Conservation (phyloP, 352 stramenopile species). For the Pilasporangium apinafurcum region DNA sequence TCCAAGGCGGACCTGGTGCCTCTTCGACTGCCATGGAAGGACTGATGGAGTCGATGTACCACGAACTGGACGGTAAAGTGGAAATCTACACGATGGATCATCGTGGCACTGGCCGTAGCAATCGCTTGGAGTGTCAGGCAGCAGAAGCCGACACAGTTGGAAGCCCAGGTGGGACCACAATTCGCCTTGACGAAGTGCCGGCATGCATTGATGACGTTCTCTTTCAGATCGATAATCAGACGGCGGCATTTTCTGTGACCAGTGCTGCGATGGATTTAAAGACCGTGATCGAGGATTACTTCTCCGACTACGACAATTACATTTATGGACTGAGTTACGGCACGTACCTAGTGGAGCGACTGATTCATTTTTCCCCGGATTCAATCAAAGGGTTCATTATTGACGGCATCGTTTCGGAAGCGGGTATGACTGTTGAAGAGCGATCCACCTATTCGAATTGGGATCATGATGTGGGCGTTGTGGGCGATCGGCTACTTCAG, state of each 20-base stretch:
- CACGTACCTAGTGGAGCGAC: conserved; percentile 60
- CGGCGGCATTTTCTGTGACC: conserved; percentile 61
- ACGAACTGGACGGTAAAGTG: conserved; percentile 35
- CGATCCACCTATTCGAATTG: conserved; percentile 76
- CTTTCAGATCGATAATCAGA: conserved; percentile 73
- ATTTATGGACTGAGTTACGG: conserved; percentile 79
- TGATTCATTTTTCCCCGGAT: conserved; percentile 45
- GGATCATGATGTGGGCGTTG: conserved; percentile 64
- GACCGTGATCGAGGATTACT: conserved; percentile 36
- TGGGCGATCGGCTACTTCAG: conserved; percentile 45
- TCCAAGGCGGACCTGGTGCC: conserved; percentile 61
- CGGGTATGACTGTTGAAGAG: conserved; percentile 34
- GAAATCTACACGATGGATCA: conserved; percentile 72
- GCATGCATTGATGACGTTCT: conserved; percentile 63
- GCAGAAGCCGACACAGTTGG: conserved; percentile 36
- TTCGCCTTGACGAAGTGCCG: conserved; percentile 48
- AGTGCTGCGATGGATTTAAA: conserved; percentile 61
- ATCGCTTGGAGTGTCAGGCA: conserved; percentile 45
- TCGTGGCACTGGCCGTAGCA: conserved; percentile 50
- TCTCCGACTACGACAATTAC: conserved; percentile 46
- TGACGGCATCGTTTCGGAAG: conserved; percentile 66
- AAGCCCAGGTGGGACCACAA: conserved; percentile 41
- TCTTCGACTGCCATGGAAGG: conserved; percentile 66
- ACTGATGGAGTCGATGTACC: conserved; percentile 54
- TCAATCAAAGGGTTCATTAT: conserved; percentile 44